Base-by-base conservation (phyloP, 1,139 yeast species). In the Yamadazyma friedrichii region DNA sequence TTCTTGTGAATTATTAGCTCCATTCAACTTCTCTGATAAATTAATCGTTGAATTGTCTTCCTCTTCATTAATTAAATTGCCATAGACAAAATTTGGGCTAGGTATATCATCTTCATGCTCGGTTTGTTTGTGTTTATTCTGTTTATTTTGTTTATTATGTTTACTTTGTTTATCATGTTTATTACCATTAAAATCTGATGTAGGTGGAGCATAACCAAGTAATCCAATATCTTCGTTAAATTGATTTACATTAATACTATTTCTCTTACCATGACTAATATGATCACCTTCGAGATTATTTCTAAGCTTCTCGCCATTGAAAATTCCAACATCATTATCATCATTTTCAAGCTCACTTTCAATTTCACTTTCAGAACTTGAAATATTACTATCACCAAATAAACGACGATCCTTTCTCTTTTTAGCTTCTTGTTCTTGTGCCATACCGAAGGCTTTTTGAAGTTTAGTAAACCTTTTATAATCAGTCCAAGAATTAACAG, bases 401-500 rank as follows among this genome's bases (percentile, higher is more conserved):
- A 46, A 40, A 13, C 42, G 44, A 24, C 52, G 54, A 28, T 55
- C 55, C 32, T 57, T 56, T 45, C 66, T 55, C 33, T 46, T 50
- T 34, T 59, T 64, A 2, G 70, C 63, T 37, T 69, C 76, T 31
- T 60, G 61, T 24, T 56, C 60, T 46, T 73, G 93, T 11, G 81
- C 75, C 31, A 71, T 53, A 35, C 62, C 59, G 55, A 85, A 85
- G 0, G 84, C 86, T 27, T 71, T 65, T 40, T 69, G 71, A 52
- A 84, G 60, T 42, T 75, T 77, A 37, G 78, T 74, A 59, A 73
- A 87, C 30, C 76, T 81, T 58, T 88, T 89, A 60, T 89, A 94
- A 38, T 88, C 96, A 44, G 78, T 78, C 99, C 99, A 94, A 0
- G 93, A 78, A 16, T 74, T 72, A 11, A 93, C 98, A 12, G 78